Base-by-base conservation (phyloP, 2,329 filamentous ascomycete genomes). In the Kalmusia sp. region DNA sequence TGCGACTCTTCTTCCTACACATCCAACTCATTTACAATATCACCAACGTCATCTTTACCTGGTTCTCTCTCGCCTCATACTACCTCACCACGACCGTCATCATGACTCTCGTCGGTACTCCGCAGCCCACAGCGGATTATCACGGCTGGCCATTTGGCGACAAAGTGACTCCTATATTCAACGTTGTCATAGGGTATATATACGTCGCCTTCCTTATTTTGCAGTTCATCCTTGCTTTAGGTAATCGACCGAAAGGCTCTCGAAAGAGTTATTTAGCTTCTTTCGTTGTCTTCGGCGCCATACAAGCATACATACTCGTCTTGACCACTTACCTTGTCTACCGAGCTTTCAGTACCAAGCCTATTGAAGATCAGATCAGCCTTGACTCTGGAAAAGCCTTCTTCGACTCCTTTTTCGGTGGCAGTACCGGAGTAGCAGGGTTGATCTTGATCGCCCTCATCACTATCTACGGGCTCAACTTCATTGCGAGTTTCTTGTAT, bases 1-100 rank as follows among this genome's bases (percentile, higher is more conserved):
- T 98, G 63, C 93, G 95, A 81, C 97, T 98, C 92, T 91, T 98
- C 83, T 96, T 98, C 85, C 87, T 99, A 76, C 95, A 98, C 80
- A 81, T 99, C 63, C 95, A 99, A 78, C 87, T 97, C 76, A 70
- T 98, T 70, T 99, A 99, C 86, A 98, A 97, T 80, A 83, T 92
- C 69, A 87, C 90, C 76, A 91, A 91, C 68, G 87, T 95, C 58
- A 80, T 96, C 74, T 88, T 99, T 75, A 87, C 93, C 65, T 99
- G 95, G 95, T 98, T 70, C 49, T 64, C 72, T 50, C 68, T 75
- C 53, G 92, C 92, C 68, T 96, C 95, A 44, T 99, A 96, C 86
- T 99, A 92, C 84, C 87, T 99, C 59, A 99, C 95, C 25, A 98
- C 95, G 15, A 89, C 88, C 49, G 91, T 99, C 74, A 97, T 99